Base-by-base conservation (phyloP, 192 early-diverging fungal genomes). In the Coemansia sp. region DNA sequence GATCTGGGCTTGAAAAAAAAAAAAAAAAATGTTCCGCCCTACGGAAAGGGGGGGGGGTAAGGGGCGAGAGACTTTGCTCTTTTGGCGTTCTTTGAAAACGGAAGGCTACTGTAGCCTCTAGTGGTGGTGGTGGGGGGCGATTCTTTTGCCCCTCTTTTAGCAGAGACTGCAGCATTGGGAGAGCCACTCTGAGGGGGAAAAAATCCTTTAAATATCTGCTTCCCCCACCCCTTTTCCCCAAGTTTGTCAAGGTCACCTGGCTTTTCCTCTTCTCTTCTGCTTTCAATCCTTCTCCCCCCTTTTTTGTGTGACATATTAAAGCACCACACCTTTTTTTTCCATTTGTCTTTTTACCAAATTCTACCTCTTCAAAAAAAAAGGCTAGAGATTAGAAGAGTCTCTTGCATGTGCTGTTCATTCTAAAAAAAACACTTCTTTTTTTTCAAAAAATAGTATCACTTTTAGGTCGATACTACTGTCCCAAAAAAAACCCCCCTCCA, bases 251-350 rank as follows among this genome's bases (percentile, higher is more conserved):
- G 12, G 43, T 45, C 48, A 50, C 9, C 48, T 50, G 20, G 48
- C 38, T 62, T 61, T 61, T 42, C 13, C 39, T 68, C 57, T 56
- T 18, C 63, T 59, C 48, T 60, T 66, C n/a, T 56, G 36, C 65
- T 65, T 65, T 53, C 14, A 45, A 23, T 36, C n/a, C 57, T 42
- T 70, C 34, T 56, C 14, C 12, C 21, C 12, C 21, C 16, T 21
- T 35, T 59, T 66, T 26, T 36, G 11, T 10, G 11, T 64, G 28
- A 52, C 45, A n/a, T n/a, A 21, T 31, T 60, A 23, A 34, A 34
- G 14, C 35, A 37, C 26, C 38, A 52, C 14, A 42, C 38, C 43
- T 37, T 41, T 45, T 43, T 42, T 42, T 42, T 31, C 31, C 39
- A n/a, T 42, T 42, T 42, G 20, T 18, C 14, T 36, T 50, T 59